Evolutionary conservation across 2,329 filamentous ascomycete species (phyloP), one percentile per base, ranked within the genome.

Genomic region (Sclerotinia subarctica): DNA sequence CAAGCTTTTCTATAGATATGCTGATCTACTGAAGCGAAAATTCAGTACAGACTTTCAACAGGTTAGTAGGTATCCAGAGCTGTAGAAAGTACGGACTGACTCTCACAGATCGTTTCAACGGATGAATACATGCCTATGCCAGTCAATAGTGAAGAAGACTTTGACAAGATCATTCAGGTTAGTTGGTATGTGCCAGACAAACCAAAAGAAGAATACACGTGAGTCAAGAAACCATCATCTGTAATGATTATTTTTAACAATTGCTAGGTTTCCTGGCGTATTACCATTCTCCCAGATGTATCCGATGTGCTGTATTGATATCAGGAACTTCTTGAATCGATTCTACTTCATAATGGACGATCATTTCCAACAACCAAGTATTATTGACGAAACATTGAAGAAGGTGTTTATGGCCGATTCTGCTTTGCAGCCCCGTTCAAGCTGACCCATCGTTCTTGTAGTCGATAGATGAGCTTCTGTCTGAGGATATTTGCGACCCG

Each of bases 81-180:
- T 49, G 6, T 64, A n/a, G 29, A 4, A 17, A 19, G 57, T 13
- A 32, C 24, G 66, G 47, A 59, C 68, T 74, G 49, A 76, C 38
- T 38, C 63, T n/a, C 35, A 46, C 68, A 88, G 85, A 89, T 89
- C 74, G 87, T 90, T 21, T 88, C 92, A n/a, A 97, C 93, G 0
- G 95, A 99, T 78, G 95, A 99, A 79, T 99, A 99, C 79, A 99
- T 99, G 94, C 96, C 95, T 2, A 98, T 99, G 95, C 92, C 93
- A 1, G 96, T 98, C 78, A 92, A 93, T 75, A 93, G 90, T 26
- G 80, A 85, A 21, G 94, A 97, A 74, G 94, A 98, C 76, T 98
- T 96, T 77, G 92, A 96, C 75, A 97, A 97, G 76, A 94, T 99
- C 47, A 87, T 97, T 72, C 95, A 93, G 70, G 93, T 98, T 69